These are phyloP conservation scores for Alternaria ethzedia DNA, from an alignment of 2,329 filamentous ascomycete genomes.

Conservation along the genomic window DNA sequence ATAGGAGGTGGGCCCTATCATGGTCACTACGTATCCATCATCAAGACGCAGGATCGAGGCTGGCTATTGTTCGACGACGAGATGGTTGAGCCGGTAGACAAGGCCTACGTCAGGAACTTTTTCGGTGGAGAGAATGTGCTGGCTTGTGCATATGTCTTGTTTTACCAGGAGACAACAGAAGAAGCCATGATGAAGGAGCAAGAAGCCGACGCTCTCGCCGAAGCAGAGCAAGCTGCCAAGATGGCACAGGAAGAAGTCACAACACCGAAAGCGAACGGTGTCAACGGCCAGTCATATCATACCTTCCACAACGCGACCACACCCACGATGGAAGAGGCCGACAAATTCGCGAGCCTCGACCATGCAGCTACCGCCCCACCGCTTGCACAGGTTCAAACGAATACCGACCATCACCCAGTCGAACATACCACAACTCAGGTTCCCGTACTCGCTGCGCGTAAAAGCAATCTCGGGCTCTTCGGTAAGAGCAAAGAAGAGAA, in stretches of 20 bases:
- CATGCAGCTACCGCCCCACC: conserved; percentile 69
- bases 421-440: conserved; percentile 43
- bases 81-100: conserved; percentile 97
- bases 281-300: conserved; percentile 45
- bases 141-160: conserved; percentile 94
- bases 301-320: conserved; percentile 47
- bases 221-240: conserved; percentile 46
- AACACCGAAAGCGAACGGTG: conserved; percentile 57
- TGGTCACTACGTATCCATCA: conserved; percentile 95
- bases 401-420: conserved; percentile 37
- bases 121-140: conserved; percentile 86
- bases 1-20: conserved; percentile 97
- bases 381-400: conserved; percentile 44
- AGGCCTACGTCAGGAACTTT: conserved; percentile 94
- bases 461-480: conserved; percentile 51
- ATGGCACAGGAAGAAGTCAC: conserved; percentile 63
- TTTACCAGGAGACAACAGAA: conserved; percentile 89
- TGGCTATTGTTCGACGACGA: conserved; percentile 98
- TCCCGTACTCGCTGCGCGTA: conserved; percentile 43
- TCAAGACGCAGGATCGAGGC: conserved; percentile 94
- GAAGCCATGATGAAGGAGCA: conserved; percentile 77
- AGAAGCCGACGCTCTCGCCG: conserved; percentile 72
- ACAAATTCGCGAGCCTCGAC: conserved; percentile 64
- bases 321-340: conserved; percentile 52
- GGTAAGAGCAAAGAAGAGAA: conserved; percentile 71